Percentiles rank a stretch among this genome's conserved stretches.
Evolutionary conservation across 805 yeast genomes (phyloP).

Genomic region (Suhomyces kilbournensis): DNA sequence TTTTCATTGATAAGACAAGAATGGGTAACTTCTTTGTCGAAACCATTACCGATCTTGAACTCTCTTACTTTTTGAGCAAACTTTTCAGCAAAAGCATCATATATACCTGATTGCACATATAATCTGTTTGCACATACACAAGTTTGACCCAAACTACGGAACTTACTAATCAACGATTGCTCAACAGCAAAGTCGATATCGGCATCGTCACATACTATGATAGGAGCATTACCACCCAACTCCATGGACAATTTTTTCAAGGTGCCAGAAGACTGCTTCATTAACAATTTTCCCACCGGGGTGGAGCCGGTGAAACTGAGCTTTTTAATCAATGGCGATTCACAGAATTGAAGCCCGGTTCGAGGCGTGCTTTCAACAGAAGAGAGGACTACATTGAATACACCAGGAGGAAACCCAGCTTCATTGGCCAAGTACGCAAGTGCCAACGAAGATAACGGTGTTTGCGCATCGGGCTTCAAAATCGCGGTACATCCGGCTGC

Average conservation of each 20-base stretch:
- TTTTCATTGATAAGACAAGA: constrained; percentile 54
- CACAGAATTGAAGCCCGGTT: constrained; percentile 50
- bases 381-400: constrained; percentile 47
- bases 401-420: constrained; percentile 63
- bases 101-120: constrained; percentile 50
- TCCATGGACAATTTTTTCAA: constrained; percentile 61
- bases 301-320: constrained; percentile 67
- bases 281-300: constrained; percentile 55
- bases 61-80: constrained; percentile 44
- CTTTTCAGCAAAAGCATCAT: constrained; percentile 46
- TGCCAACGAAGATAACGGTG: constrained; percentile 60
- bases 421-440: constrained; percentile 52
- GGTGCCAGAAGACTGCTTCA: constrained; percentile 55
- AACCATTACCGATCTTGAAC: constrained; percentile 57
- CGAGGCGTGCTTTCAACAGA: constrained; percentile 51
- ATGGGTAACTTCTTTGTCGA: constrained; percentile 49
- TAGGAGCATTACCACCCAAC: constrained; percentile 68
- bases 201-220: constrained; percentile 59
- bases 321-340: constrained; percentile 49
- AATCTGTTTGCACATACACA: constrained; percentile 64
- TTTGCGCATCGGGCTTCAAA: constrained; percentile 59
- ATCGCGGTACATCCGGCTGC: constrained; percentile 66
- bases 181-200: constrained; percentile 55
- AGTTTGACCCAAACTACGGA: constrained; percentile 63
- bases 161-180: constrained; percentile 52